A percentile compares a stretch with the other conserved stretches of the same genome.
These are phyloP conservation scores for Daldinia sp. DNA, from an alignment of 2,329 filamentous ascomycete genomes.

Conservation along the genomic window DNA sequence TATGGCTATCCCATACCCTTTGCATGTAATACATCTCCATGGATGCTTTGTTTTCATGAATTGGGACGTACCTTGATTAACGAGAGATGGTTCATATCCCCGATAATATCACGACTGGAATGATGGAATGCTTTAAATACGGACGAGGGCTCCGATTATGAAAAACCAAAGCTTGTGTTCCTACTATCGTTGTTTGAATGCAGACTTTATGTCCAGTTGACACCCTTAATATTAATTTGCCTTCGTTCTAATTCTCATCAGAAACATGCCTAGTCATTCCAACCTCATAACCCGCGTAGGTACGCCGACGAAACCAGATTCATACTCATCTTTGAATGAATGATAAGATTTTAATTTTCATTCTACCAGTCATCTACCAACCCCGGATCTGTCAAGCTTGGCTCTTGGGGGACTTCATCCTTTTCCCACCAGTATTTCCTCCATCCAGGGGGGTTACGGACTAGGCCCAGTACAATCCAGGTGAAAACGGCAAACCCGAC, in stretches of 20 bases:
- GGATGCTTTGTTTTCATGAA: background rate
- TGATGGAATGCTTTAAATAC: background rate
- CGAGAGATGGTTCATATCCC: background rate
- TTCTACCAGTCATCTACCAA: background rate
- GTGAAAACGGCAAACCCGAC: background rate
- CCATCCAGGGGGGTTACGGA: too few relatives aligned
- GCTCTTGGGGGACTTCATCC: background rate
- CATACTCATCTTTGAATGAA: too few relatives aligned
- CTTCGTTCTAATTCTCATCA: too few relatives aligned
- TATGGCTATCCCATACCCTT: background rate
- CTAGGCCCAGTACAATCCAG: background rate
- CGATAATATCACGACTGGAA: background rate
- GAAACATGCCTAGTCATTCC: too few relatives aligned
- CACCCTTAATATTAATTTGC: too few relatives aligned
- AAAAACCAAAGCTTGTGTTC: background rate
- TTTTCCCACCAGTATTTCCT: background rate
- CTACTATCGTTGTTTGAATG: too few relatives aligned
- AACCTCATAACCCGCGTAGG: too few relatives aligned
- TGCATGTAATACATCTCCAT: background rate
- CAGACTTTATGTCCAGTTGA: too few relatives aligned
- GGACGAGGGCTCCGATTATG: background rate
- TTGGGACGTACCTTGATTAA: background rate
- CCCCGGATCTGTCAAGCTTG: background rate
- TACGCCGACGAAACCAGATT: too few relatives aligned
- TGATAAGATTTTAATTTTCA: too few relatives aligned